A percentile compares a stretch with the other conserved stretches of the same genome.
Evolutionary conservation across 169 alveolate genomes (phyloP).

Genomic region (Perkinsus chesapeaki): DNA sequence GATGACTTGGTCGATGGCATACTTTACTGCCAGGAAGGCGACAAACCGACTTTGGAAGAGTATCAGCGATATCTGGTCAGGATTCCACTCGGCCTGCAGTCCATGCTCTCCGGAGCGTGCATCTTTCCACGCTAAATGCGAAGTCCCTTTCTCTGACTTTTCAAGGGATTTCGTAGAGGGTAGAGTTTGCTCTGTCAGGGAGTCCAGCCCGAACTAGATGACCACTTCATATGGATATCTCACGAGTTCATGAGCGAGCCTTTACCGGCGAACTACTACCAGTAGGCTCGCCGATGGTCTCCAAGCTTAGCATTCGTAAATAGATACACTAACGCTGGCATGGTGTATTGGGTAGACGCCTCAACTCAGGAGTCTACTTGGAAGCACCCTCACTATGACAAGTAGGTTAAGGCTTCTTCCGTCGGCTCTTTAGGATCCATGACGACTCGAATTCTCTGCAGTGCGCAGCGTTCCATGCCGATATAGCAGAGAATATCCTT

Average conservation of each 20-base stretch:
- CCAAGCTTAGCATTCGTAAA: neutral
- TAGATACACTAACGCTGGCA: constrained; percentile 3
- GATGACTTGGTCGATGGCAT: constrained; percentile 5
- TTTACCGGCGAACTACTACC: constrained; percentile 19
- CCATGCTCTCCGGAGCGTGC: constrained; percentile 7
- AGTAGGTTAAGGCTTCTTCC: too few relatives aligned
- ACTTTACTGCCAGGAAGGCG: constrained; percentile 24
- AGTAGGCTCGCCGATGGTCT: neutral
- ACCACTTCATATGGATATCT: neutral
- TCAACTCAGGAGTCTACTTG: constrained; percentile 25
- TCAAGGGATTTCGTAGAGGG: neutral
- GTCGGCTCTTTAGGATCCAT: too few relatives aligned
- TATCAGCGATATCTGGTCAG: neutral
- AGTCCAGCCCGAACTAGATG: neutral
- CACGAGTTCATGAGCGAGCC: constrained; percentile 25
- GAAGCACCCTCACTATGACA: constrained; percentile 39
- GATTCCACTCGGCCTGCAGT: neutral
- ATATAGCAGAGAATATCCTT: too few relatives aligned
- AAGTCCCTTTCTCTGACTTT: neutral
- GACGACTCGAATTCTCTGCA: too few relatives aligned
- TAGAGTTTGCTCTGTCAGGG: neutral
- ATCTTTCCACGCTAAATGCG: constrained; percentile 14
- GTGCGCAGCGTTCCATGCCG: too few relatives aligned
- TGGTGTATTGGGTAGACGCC: constrained; percentile 31
- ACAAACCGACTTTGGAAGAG: constrained; percentile 19